Conservation (phyloP, 2,329 filamentous ascomycete genomes). For the Hymenoscyphus albidus region DNA sequence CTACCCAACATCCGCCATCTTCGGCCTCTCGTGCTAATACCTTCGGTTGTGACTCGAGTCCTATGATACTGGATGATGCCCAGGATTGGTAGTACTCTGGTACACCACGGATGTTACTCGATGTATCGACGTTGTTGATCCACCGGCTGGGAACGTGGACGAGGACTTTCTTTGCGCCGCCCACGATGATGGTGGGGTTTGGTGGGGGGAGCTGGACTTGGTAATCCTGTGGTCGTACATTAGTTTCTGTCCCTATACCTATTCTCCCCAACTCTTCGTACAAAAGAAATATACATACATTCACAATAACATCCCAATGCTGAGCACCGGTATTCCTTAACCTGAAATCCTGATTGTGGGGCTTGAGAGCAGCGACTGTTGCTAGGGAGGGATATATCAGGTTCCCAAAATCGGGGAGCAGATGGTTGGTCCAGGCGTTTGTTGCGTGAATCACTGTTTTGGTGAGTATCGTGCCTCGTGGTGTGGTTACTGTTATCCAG, state of each 20-base stretch:
- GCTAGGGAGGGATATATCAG: constrained; percentile 38
- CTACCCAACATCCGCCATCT: constrained; percentile 34
- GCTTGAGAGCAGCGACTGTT: constrained; percentile 33
- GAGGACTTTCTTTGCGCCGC: constrained; percentile 36
- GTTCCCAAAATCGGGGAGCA: constrained; percentile 49
- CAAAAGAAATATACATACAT: constrained; percentile 8
- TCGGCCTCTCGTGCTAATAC: constrained; percentile 23
- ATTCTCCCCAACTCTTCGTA: too few relatives aligned
- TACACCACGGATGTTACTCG: constrained; percentile 29
- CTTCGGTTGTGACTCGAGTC: constrained; percentile 15
- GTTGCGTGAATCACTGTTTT: constrained; percentile 58
- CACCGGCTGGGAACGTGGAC: constrained; percentile 28
- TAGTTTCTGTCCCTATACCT: too few relatives aligned
- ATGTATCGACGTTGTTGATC: constrained; percentile 28
- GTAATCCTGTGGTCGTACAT: constrained; percentile 26
- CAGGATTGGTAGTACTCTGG: constrained; percentile 33
- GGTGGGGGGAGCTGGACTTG: constrained; percentile 34
- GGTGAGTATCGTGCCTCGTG: constrained; percentile 50
- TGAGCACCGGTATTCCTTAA: constrained; percentile 31
- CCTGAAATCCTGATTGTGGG: constrained; percentile 32
- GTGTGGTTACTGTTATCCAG: constrained; percentile 47
- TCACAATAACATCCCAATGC: constrained; percentile 33
- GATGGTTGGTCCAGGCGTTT: constrained; percentile 60
- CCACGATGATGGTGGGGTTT: constrained; percentile 36
- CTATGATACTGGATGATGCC: constrained; percentile 29